phyloP scores from a whole-genome alignment of 2,329 filamentous ascomycete genomes.

The Bipolaris victoriae region DNA sequence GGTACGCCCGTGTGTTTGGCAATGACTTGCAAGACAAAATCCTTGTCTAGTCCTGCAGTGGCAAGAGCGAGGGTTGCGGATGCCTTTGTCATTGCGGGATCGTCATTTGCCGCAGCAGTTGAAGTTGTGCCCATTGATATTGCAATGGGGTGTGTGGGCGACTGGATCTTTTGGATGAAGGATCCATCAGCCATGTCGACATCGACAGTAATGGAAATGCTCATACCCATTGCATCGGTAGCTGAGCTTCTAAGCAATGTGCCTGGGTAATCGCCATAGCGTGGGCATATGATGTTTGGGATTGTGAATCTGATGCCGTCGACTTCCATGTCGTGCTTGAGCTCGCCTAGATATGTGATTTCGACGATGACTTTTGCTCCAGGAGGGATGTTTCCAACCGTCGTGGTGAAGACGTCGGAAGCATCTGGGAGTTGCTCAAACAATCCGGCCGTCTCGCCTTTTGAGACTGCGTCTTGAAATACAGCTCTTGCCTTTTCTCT shows the following conservation, averaged over 20 bases:
- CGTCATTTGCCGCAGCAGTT: conserved; percentile 49
- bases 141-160: conserved; percentile 70
- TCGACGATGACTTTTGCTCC: conserved; percentile 64
- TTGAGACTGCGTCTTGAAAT: conserved; percentile 64
- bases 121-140: conserved; percentile 68
- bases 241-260: conserved; percentile 30
- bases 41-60: conserved; percentile 62
- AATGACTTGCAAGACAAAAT: conserved; percentile 71
- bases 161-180: conserved; percentile 67
- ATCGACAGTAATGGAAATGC: conserved; percentile 64
- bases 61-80: conserved; percentile 65
- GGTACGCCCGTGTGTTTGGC: conserved; percentile 67
- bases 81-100: conserved; percentile 64
- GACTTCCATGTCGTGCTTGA: conserved; percentile 72
- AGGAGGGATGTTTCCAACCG: conserved; percentile 70
- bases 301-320: conserved; percentile 74
- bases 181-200: conserved; percentile 63
- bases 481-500: conserved; percentile 65
- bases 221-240: conserved; percentile 30
- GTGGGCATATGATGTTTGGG: conserved; percentile 69
- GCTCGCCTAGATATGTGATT: conserved; percentile 71
- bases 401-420: conserved; percentile 71
- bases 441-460: conserved; percentile 68
- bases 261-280: conserved; percentile 63
- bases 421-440: conserved; percentile 66